Evolutionary conservation across 495 filamentous ascomycete species (phyloP), one percentile per base, ranked within the genome.

Genomic region (Staphylotrichum tortipilum): DNA sequence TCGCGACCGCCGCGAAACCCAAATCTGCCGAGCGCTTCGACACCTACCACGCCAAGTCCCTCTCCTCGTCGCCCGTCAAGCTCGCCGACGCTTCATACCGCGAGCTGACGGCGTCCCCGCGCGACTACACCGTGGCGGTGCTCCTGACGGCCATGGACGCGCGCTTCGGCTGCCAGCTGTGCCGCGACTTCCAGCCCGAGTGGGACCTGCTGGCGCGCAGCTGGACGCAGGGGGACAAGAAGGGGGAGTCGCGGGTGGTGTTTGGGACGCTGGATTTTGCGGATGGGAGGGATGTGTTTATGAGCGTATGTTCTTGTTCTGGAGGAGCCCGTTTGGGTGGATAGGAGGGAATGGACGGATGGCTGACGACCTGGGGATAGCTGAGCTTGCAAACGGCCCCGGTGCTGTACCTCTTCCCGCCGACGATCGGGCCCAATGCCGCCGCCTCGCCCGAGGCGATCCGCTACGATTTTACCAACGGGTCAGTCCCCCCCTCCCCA

Each of bases 311-410:
- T 10, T 6, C 5, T 7, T 7, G 3, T 3, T 24, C 2, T 28
- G 6, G 1, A 7, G 26, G 10, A 10, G 10, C 10, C 9, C 2
- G 26, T 23, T 14, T 14, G 18, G 24, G 22, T 54, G n/a, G 24
- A 35, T 44, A 49, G n/a, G n/a, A n/a, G n/a, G n/a, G n/a, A n/a
- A n/a, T n/a, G n/a, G n/a, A 41, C 10, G 30, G 5, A 10, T 21
- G 17, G 33, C 15, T 44, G 23, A 41, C 31, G 15, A 5, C 8
- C 21, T 6, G 23, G 12, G 6, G 26, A 23, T 38, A 97, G 91
- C 75, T 96, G 44, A 85, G 87, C 71, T 80, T 99, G 33, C 91
- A 95, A 82, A 94, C 92, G 31, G 92, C 94, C 14, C 92, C 92
- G 2, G 82, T 97, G 26, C 73, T 99, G 19, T 75, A 91, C 31